Conservation (phyloP, 495 filamentous ascomycete species). For the Ascobolus immersus region DNA sequence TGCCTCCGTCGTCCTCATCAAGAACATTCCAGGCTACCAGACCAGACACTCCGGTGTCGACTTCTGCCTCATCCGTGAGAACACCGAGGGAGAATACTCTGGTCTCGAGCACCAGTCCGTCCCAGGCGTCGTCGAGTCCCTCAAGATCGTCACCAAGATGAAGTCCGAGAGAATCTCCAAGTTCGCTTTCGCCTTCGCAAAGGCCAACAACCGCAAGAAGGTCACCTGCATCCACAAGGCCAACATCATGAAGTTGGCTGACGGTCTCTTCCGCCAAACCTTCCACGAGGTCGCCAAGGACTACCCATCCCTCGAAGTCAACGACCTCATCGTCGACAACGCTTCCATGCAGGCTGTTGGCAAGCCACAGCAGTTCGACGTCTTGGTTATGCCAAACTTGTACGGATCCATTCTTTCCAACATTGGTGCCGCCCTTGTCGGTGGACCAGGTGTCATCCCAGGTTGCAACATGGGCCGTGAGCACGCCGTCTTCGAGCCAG, state of each 20-base stretch:
- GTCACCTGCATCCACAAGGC: conserved; percentile 99
- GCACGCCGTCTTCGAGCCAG: conserved; percentile 94
- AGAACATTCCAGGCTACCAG: conserved; percentile 96
- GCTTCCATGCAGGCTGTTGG: conserved; percentile 97
- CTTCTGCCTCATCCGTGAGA: conserved; percentile 97
- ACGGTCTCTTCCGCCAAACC: conserved; percentile 92
- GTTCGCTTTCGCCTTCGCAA: conserved; percentile 90
- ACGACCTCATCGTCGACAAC: conserved; percentile 99
- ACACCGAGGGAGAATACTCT: conserved; percentile 98
- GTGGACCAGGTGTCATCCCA: conserved; percentile 86
- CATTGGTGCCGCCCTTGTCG: conserved; percentile 94
- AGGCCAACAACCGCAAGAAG: conserved; percentile 95
- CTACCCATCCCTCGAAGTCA: conserved; percentile 76
- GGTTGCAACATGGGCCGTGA: conserved; percentile 99
- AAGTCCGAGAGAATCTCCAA: conserved; percentile 98
- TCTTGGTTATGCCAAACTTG: conserved; percentile 98
- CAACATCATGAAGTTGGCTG: conserved; percentile 99
- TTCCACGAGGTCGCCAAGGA: conserved; percentile 80
- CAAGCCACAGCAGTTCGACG: conserved; percentile 89
- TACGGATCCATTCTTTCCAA: conserved; percentile 98
- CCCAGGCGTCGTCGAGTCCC: conserved; percentile 84
- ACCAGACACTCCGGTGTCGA: conserved; percentile 93
- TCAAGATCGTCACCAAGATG: conserved; percentile 97
- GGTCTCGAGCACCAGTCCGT: conserved; percentile 97
- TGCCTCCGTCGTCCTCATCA: conserved; percentile 88